Base-by-base conservation (phyloP, 179 eudicot genomes). In the Nepenthes alata region DNA sequence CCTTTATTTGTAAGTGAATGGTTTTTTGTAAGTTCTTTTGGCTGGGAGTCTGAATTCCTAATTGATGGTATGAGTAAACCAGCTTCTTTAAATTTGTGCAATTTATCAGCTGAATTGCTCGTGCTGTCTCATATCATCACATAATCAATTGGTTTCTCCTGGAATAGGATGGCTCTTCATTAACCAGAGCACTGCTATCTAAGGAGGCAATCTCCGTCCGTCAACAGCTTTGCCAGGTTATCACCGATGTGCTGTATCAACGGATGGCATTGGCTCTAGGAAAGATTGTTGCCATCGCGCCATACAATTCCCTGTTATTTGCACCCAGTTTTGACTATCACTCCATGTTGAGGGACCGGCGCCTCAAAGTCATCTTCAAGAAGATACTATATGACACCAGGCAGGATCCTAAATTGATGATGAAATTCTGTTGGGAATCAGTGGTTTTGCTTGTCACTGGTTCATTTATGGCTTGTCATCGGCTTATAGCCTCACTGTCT, bases 91-190 rank as follows among this genome's bases (percentile, higher is more conserved):
- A 25, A 25, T 25, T 25, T 25, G 25, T 25, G 25, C 25, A 25
- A 25, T 25, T 25, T 25, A 7, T 41, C 5, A 7, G 45, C 45
- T 41, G 45, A 41, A 41, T 41, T 41, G 8, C 5, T 41, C 45
- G 6, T 7, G 8, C 8, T 41, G 45, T 7, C 35, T 67, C 48
- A 15, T 47, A 39, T 45, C 44, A 25, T 56, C 36, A 36, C 10
- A 45, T 45, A 35, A 37, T 44, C 4, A n/a, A 11, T 44, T 12
- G 11, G 1, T 61, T 65, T 59, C 34, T 58, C 25, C 36, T 15
- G 51, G 36, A 68, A 67, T 85, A 93, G 98, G 86, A 93, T 53
- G 98, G 98, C 67, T 76, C 83, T 53, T 84, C 97, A 45, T 64
- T 89, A 67, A 39, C 85, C 50, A 72, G 77, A 68, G 85, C 84